Evolutionary conservation across 148 eudicot genomes (phyloP), one percentile per base, ranked within the genome.

Genomic region (Euryodendron excelsum): DNA sequence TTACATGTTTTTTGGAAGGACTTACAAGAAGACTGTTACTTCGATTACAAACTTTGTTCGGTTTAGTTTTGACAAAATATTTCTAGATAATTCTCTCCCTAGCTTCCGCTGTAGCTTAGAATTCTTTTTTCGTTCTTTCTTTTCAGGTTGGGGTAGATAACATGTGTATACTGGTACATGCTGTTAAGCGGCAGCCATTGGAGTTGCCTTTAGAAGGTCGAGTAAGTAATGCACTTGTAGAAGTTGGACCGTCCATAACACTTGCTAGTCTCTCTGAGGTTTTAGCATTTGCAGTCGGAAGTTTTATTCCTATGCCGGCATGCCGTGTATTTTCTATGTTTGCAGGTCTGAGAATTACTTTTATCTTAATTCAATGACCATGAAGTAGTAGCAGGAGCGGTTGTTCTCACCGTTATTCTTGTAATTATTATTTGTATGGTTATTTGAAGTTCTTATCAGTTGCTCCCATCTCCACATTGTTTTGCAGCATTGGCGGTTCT

Each of bases 251-350:
- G 61, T 96, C 99, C 60, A 93, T 96, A 79, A 86, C 99, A 70
- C 91, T 93, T 69, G 99, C 99, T 62, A 93, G 98, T 85, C 84
- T 96, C 27, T 89, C 99, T 8, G 99, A 96, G 86, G 95, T 96
- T 64, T 83, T 96, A 71, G 99, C 99, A 59, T 96, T 96, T 91
- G 93, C 99, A 79, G 99, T 96, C 63, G 99, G 99, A 76, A 87
- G 97, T 80, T 94, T 96, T 78, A 96, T 93, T 81, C 99, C 98
- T 48, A 90, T 92, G 98, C 99, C 99, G 41, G 99, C 99, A 74
- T 90, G 92, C 73, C 99, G 97, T 70, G 98, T 93, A 25, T 96
- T 96, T 85, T 96, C 99, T 44, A 88, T 96, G 98, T 93, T 93
- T 87, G 99, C 99, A 91, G 99, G 99, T 96, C 58, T 73, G 77